Conservation (phyloP, 1,284 basidiomycete species). For the Heterobasidion annosum region DNA sequence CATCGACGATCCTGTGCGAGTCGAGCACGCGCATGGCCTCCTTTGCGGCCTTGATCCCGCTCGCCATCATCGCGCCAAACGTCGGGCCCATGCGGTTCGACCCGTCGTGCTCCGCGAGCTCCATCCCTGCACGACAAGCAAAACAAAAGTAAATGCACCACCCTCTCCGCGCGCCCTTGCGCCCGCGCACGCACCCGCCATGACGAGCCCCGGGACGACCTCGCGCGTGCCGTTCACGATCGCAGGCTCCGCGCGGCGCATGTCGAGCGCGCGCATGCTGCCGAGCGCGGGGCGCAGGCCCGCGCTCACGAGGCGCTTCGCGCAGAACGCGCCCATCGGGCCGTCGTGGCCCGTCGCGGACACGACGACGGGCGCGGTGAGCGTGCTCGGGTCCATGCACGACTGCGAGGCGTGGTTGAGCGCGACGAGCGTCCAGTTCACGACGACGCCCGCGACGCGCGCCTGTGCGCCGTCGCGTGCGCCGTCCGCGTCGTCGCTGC, state of each 20-base stretch:
- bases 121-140: slow-evolving; percentile 51
- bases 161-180: too few relatives aligned
- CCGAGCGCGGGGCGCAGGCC: slow-evolving; percentile 73
- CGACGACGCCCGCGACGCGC: slow-evolving; percentile 77
- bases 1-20: slow-evolving; percentile 49
- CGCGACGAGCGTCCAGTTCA: slow-evolving; percentile 80
- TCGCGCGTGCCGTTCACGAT: slow-evolving; percentile 76
- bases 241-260: slow-evolving; percentile 71
- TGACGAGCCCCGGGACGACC: slow-evolving; percentile 72
- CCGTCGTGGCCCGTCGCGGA: slow-evolving; percentile 73
- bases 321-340: slow-evolving; percentile 81
- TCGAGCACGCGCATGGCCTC: slow-evolving; percentile 64
- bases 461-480: slow-evolving; percentile 24
- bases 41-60: slow-evolving; percentile 71
- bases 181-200: slow-evolving; percentile 42
- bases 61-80: slow-evolving; percentile 77
- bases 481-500: slow-evolving; percentile 44
- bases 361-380: slow-evolving; percentile 71
- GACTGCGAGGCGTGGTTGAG: slow-evolving; percentile 77
- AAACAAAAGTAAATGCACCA: neutral
- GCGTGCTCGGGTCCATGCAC: slow-evolving; percentile 85
- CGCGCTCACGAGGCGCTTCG: slow-evolving; percentile 73
- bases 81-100: slow-evolving; percentile 78
- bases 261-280: slow-evolving; percentile 76
- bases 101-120: slow-evolving; percentile 78